Percentiles rank a stretch among this genome's conserved stretches.
Conservation (phyloP, 2,329 filamentous ascomycete species). For the Scortechinia acanthostroma region DNA sequence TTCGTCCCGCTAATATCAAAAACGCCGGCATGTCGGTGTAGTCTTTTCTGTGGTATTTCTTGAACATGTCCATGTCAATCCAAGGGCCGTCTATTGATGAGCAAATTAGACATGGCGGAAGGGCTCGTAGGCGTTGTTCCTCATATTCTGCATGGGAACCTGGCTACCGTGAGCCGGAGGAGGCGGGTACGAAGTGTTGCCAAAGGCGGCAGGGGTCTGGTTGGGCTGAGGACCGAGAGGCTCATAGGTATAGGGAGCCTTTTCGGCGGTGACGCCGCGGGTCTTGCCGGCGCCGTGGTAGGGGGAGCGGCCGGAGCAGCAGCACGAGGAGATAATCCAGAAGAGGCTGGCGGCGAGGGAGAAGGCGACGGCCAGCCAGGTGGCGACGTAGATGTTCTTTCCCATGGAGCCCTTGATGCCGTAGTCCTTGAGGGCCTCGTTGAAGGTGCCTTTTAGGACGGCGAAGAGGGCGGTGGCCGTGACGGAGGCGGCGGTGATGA, state of each 20-base stretch:
- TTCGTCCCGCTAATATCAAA: too few relatives aligned
- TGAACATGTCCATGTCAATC: too few relatives aligned
- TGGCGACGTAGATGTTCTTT: slow-evolving; percentile 34
- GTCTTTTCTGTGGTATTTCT: too few relatives aligned
- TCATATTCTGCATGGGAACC: background rate
- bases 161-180: background rate
- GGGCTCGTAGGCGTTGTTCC: background rate
- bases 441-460: slow-evolving; percentile 42
- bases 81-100: too few relatives aligned
- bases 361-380: slow-evolving; percentile 55
- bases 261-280: slow-evolving; percentile 1
- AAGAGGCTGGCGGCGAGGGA: slow-evolving; percentile 48
- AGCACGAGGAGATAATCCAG: slow-evolving; percentile 60
- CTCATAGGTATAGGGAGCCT: slow-evolving; percentile 3
- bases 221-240: background rate
- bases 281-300: background rate
- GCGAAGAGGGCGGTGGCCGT: slow-evolving; percentile 53
- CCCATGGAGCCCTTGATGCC: slow-evolving; percentile 29
- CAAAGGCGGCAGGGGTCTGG: background rate
- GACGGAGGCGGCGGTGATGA: slow-evolving; percentile 36
- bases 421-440: slow-evolving; percentile 46
- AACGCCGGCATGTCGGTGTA: too few relatives aligned
- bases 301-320: slow-evolving; percentile 41
- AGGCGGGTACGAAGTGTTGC: slow-evolving; percentile 2
- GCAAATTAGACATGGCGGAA: slow-evolving; percentile 1